Base-by-base conservation (phyloP, 495 filamentous ascomycete genomes). In the Penicillium atrosanguineum region DNA sequence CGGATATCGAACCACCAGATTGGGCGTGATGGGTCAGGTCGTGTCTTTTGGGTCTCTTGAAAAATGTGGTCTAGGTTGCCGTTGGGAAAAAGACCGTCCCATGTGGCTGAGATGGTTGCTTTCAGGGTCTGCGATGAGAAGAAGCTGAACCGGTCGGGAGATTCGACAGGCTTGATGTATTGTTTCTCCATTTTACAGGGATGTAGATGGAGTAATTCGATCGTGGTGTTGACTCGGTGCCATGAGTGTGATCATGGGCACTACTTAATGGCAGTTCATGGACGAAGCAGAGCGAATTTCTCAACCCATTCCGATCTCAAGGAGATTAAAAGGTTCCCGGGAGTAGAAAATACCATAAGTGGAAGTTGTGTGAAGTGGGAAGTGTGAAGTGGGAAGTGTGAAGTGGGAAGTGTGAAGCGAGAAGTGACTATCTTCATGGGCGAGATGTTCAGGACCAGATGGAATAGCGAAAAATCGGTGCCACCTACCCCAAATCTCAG, bases 1-100 rank as follows among this genome's bases (percentile, higher is more conserved):
- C 87, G 80, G 60, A 96, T 84, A 57, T 97, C 92, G 6, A 97
- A 74, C 93, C 93, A 97, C 88, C 89, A 95, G 8, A 87, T 83
- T 8, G 58, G 56, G 83, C 83, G 43, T 49, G 56, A 3, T 36
- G 52, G 49, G n/a, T 63, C 53, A 7, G 62, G 49, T 1, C 45
- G 45, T n/a, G 40, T 16, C 25, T 60, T 65, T 1, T 50, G 48
- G 34, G 80, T 74, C 25, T 82, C 82, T 65, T 94, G 95, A 18
- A 93, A 79, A 20, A 87, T 84, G 6, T 86, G 81, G 56, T 91
- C 83, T 47, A 81, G 80, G 64, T 91, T 87, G 4, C 85, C 89
- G 0, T 86, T 81, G 19, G 88, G 77, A 31, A 96, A 78, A 7
- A 97, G 77, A 31, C 83, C 89, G 7, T 86, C 89, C 61, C 96